Conservation (phyloP, 495 filamentous ascomycete genomes). For the Pyronema omphalodes region DNA sequence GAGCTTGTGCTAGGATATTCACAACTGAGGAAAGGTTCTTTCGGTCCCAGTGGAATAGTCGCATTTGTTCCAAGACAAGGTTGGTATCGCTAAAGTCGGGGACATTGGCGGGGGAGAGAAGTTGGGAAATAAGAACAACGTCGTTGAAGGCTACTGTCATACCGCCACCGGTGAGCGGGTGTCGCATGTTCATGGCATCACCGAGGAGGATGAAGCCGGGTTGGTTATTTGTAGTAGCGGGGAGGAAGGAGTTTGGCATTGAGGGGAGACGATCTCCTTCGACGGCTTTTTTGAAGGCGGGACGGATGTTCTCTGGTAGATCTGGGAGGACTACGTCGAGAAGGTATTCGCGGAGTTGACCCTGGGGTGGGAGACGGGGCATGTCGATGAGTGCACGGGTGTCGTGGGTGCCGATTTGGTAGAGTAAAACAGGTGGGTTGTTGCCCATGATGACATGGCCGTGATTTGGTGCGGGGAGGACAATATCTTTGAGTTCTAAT, state of each 20-base stretch:
- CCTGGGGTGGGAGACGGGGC: slow-evolving; percentile 53
- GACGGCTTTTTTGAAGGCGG: slow-evolving; percentile 57
- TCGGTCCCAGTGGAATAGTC: slow-evolving; percentile 66
- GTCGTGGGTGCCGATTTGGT: slow-evolving; percentile 93
- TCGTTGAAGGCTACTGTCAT: slow-evolving; percentile 94
- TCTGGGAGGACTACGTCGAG: slow-evolving; percentile 53
- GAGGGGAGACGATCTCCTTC: slow-evolving; percentile 47
- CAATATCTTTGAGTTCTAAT: slow-evolving; percentile 74
- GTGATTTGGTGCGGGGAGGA: slow-evolving; percentile 50
- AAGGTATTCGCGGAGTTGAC: slow-evolving; percentile 71
- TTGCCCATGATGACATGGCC: slow-evolving; percentile 80
- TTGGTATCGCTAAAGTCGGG: slow-evolving; percentile 49
- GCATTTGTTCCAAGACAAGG: slow-evolving; percentile 48
- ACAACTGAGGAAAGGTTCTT: slow-evolving; percentile 68
- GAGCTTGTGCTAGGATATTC: slow-evolving; percentile 85
- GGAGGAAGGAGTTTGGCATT: slow-evolving; percentile 91
- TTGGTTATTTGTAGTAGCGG: slow-evolving; percentile 45
- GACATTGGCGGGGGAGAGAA: slow-evolving; percentile 47
- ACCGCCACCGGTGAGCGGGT: slow-evolving; percentile 81
- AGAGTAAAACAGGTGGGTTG: slow-evolving; percentile 66
- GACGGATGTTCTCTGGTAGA: slow-evolving; percentile 52
- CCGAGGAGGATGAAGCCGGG: slow-evolving; percentile 68
- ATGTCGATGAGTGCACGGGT: slow-evolving; percentile 82
- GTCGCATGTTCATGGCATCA: slow-evolving; percentile 92
- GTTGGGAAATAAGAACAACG: slow-evolving; percentile 50